Base-by-base conservation (phyloP, 2,329 filamentous ascomycete genomes). In the Colletotrichum godetiae region DNA sequence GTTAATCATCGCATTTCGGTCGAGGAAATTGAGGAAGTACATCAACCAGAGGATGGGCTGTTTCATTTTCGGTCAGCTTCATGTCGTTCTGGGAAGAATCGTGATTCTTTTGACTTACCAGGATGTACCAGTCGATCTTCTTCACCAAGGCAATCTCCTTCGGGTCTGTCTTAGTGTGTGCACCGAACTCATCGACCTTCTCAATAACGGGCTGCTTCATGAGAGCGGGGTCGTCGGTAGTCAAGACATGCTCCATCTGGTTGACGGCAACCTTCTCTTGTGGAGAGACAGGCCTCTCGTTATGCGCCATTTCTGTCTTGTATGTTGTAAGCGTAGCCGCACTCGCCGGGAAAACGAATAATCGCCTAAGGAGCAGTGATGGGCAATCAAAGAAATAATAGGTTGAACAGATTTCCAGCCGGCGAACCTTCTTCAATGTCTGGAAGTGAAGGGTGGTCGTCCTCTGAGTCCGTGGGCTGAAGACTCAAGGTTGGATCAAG, bases 161-260 rank as follows among this genome's bases (percentile, higher is more conserved):
- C 2, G 82, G 82, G 61, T 84, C 82, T 3, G 82, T 83, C 76
- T 84, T 84, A 64, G 80, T 80, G 64, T 80, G 78, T 6, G 82
- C 82, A 31, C 83, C 83, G 8, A 81, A 83, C 75, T 84, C 82
- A 67, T 84, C 83, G 11, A 76, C 67, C 22, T 76, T 77, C n/a
- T 76, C 76, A 15, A 66, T 27, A 15, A 22, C 42, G n/a, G 63
- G 61, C 29, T 67, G 62, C 60, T 75, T 75, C 74, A 74, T 73
- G 1, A 75, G 56, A 4, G 64, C 67, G 10, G 66, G 70, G 58
- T 74, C 67, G 24, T 74, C 63, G 31, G 49, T 46, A 3, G 67
- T 71, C 1, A 69, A 22, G 46, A 70, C 70, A 10, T 70, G 70
- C 46, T 73, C 70, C 60, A 73, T 70, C 33, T 70, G 66, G 4